Base-by-base conservation (phyloP, 1,139 yeast species). In the Protomyces gravidus region DNA sequence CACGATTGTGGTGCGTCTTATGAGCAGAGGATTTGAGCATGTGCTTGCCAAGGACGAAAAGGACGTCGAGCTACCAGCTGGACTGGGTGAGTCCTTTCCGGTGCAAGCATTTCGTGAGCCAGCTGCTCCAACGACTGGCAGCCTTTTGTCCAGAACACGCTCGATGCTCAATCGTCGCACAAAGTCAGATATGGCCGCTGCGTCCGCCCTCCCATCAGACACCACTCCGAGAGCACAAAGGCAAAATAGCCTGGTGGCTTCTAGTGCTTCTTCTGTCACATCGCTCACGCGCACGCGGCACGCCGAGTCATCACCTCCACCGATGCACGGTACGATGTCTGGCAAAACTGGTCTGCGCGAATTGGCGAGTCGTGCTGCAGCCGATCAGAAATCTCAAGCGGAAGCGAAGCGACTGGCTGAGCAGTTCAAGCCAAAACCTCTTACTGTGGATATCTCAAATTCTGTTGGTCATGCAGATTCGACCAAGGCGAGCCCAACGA, bases 11-110 rank as follows among this genome's bases (percentile, higher is more conserved):
- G 28, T 26, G 26, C 50, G 58, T 5, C 36, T 53, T 19, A 50
- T 53, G 45, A 46, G 46, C 15, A 32, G 46, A 45, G 58, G 58
- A 1, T 53, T 45, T 33, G 58, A 53, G 47, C 50, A 46, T 17
- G 23, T 53, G 4, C 39, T 53, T 9, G 58, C 58, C 25, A 32
- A 28, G 26, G 58, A 53, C 21, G 30, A 42, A 5, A 45, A 28
- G 32, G 58, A 46, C 26, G 46, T 45, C 28, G 42, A 45, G 17
- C 42, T 45, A 17, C 25, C 15, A 7, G 5, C n/a, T 13, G 42
- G 17, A 4, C 21, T 17, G 7, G 42, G 42, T 23, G 42, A n/a
- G 9, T 17, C 42, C 19, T 5, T 15, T 5, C 42, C 42, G 17
- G 21, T 13, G 42, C 42, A 36, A 17, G 21, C 42, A 5, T 36